Base-by-base conservation (phyloP, 1,139 yeast genomes). In the Suhomyces taliae region DNA sequence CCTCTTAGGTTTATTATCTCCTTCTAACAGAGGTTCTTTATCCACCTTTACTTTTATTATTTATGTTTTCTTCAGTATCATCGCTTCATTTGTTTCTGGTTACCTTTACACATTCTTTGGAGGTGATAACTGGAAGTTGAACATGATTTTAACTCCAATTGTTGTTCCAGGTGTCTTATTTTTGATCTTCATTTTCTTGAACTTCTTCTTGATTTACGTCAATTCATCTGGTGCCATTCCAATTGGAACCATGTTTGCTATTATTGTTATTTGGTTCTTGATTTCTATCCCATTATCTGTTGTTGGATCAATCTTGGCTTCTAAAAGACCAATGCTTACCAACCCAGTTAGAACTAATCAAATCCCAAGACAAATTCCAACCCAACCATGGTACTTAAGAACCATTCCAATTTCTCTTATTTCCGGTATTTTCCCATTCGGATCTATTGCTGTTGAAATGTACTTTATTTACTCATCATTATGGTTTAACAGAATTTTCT, bases 151-250 rank as follows among this genome's bases (percentile, higher is more conserved):
- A 53, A 87, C 97, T 1, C 98, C 99, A 40, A 40, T 83, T 1
- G 65, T 91, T 44, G 91, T 93, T 32, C 99, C 99, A 14, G 95
- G 95, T 34, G 53, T 75, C 14, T 74, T 90, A 35, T 87, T 91
- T 59, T 61, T 70, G 6, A 64, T 80, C 5, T 85, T 93, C 55
- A 59, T 90, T 26, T 72, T 83, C 45, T 76, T 91, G 68, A 93
- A 93, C 69, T 85, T 91, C 71, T 85, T 93, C 67, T 77, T 95
- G 63, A 79, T 91, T 40, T 79, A 76, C 59, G 95, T 78, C 34
- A 77, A 82, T 40, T 88, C 97, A 0, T 90, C 98, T 0, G 98
- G 98, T 40, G 98, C 98, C 1, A 90, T 93, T 49, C 99, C 99
- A 40, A 67, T 87, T 46, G 96, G 96, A 15, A 90, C 97, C 10